These are phyloP conservation scores for Myxozyma mucilagina DNA, from an alignment of 805 yeast genomes.

Conservation along the genomic window DNA sequence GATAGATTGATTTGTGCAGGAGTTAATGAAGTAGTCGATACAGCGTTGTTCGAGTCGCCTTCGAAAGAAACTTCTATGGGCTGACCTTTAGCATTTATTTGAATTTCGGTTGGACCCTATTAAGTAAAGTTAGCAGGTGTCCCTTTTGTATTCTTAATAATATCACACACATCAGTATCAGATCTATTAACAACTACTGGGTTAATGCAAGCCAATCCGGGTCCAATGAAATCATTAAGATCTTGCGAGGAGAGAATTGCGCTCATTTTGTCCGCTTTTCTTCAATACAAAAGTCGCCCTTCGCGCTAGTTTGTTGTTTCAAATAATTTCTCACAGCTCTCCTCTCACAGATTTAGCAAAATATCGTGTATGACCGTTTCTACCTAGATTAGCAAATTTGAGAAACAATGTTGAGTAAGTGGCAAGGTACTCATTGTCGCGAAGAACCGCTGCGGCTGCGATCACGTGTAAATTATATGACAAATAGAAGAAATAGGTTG, in stretches of 20 bases:
- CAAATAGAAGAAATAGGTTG: too few relatives aligned
- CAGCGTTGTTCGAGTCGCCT: constrained; percentile 31
- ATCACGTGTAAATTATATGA: too few relatives aligned
- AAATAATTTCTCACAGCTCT: too few relatives aligned
- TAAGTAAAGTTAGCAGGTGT: not conserved
- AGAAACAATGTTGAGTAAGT: too few relatives aligned
- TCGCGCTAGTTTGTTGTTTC: too few relatives aligned
- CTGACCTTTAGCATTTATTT: constrained; percentile 57
- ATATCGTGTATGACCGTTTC: too few relatives aligned
- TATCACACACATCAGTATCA: constrained; percentile 8
- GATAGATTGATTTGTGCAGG: constrained; percentile 86
- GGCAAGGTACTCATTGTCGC: too few relatives aligned
- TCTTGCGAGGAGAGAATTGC: constrained; percentile 87
- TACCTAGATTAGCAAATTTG: too few relatives aligned
- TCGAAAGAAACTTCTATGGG: constrained; percentile 69
- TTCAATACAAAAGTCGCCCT: too few relatives aligned
- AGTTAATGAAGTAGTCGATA: constrained; percentile 44
- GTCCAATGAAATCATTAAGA: constrained; percentile 89
- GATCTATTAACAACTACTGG: constrained; percentile 59
- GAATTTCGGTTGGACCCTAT: constrained; percentile 48
- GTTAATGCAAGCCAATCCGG: constrained; percentile 92
- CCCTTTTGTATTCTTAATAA: not conserved
- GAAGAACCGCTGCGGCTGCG: too few relatives aligned
- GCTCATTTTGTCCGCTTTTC: constrained; percentile 55
- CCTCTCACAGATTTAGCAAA: too few relatives aligned